These are phyloP conservation scores for Penicillium ucsense DNA, from an alignment of 495 filamentous ascomycete genomes.

Conservation along the genomic window DNA sequence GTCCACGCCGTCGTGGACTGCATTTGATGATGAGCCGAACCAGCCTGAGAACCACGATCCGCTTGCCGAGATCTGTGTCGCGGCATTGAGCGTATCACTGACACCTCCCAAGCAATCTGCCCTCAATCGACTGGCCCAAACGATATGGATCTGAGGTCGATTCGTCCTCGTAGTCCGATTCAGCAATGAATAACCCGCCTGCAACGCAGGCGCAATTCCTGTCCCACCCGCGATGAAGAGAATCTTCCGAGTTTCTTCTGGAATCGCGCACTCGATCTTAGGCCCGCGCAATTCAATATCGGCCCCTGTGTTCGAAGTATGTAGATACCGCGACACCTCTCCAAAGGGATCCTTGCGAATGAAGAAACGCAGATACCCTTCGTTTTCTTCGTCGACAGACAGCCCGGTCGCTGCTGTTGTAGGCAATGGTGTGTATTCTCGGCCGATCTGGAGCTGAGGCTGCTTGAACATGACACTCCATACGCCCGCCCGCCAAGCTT, in stretches of 20 bases:
- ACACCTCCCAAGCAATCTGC: conserved; percentile 48
- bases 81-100: conserved; percentile 18
- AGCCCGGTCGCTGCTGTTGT: conserved; percentile 18
- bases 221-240: conserved; percentile 90
- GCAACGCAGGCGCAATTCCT: conserved; percentile 84
- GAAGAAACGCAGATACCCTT: conserved; percentile 41
- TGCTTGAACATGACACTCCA: conserved; percentile 92
- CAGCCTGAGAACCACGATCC: conserved; percentile 26
- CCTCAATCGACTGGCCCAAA: conserved; percentile 56
- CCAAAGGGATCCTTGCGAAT: conserved; percentile 46
- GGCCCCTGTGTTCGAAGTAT: conserved; percentile 47
- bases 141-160: conserved; percentile 43
- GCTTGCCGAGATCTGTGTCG: neutral
- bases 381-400: conserved; percentile 24
- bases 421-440: conserved; percentile 84
- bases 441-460: conserved; percentile 78
- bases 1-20: neutral
- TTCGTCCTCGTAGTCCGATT: conserved; percentile 15
- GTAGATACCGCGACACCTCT: conserved; percentile 61
- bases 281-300: conserved; percentile 70
- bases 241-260: conserved; percentile 42
- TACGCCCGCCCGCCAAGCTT: conserved; percentile 50
- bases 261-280: conserved; percentile 57
- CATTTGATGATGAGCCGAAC: conserved; percentile 11
- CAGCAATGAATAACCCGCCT: conserved; percentile 56